Evolutionary conservation across 2,329 filamentous ascomycete genomes (phyloP).

Genomic region (Colletotrichum cuscutae): DNA sequence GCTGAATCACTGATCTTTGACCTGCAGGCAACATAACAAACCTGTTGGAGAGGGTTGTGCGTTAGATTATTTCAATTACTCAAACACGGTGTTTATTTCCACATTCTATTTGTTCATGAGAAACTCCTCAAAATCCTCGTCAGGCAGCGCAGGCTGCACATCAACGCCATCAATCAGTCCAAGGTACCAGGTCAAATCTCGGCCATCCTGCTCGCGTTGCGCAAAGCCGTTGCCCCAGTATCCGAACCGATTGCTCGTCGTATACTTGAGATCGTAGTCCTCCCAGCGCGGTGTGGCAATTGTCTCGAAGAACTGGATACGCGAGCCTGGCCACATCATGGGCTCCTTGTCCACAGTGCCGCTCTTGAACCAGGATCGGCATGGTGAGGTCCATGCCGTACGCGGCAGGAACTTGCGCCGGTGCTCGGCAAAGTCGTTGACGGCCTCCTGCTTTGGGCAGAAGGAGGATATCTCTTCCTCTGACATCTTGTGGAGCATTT

Average conservation of each 20-base stretch:
- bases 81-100: not conserved
- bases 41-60: not conserved
- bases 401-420: slow-evolving; percentile 41
- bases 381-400: slow-evolving; percentile 40
- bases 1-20: not conserved
- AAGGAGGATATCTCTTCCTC: slow-evolving; percentile 40
- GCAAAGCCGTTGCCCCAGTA: slow-evolving; percentile 42
- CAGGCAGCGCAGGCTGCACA: slow-evolving; percentile 37
- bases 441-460: slow-evolving; percentile 38
- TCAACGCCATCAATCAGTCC: slow-evolving; percentile 36
- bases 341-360: slow-evolving; percentile 39
- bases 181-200: slow-evolving; percentile 38
- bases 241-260: slow-evolving; percentile 39
- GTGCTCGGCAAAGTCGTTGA: slow-evolving; percentile 45
- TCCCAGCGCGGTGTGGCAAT: slow-evolving; percentile 41
- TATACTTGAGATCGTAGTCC: slow-evolving; percentile 39
- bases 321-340: slow-evolving; percentile 42
- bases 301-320: slow-evolving; percentile 41
- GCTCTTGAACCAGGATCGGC: slow-evolving; percentile 42
- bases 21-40: not conserved
- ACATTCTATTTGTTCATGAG: slow-evolving; percentile 35
- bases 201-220: slow-evolving; percentile 31
- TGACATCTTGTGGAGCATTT: slow-evolving; percentile 43
- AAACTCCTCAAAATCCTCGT: slow-evolving; percentile 40
- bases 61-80: not conserved